Base-by-base conservation (phyloP, 2,329 filamentous ascomycete species). In the Leptodontidium sp. region DNA sequence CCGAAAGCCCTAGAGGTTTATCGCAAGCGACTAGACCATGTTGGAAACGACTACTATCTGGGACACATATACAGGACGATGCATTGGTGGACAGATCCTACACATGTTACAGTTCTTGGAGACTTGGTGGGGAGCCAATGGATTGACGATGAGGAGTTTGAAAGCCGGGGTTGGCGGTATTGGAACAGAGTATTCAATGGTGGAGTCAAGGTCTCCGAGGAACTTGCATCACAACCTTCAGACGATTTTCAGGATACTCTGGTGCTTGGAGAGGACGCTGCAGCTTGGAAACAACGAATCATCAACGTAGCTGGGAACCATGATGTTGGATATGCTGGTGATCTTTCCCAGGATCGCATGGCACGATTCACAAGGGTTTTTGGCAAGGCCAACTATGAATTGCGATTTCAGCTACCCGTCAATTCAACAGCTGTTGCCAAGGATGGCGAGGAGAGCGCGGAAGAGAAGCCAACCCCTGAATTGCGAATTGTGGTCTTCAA, bases 251-350 rank as follows among this genome's bases (percentile, higher is more conserved):
- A 77, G 26, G 58, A 69, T 64, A 69, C 72, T 15, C 67, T 66
- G 64, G 70, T 71, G 61, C 70, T 81, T 6, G 79, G 80, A 40
- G 78, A 79, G 58, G 84, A 87, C 68, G 79, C 81, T 7, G 80
- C 83, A 6, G 79, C 80, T 2, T 98, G 96, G 96, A 81, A 84
- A n/a, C 86, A 84, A 50, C 87, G 91, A 66, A 85, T 98, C 71
- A 93, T 99, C 78, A 97, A 97, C 74, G 88, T 98, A 32, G 94
- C 90, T 0, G 96, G 96, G 1, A 99, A 99, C 77, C 96, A 99
- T 78, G 96, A 99, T 79, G 90, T 99, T 76, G 96, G 96, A 43
- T 99, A 99, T 78, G 93, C 94, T 0, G 96, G 96, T 2, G 96
- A 99, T 79, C 86, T 98, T 70, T 93, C 91, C 50, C 82, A 85